A percentile compares a stretch with the other conserved stretches of the same genome.
Evolutionary conservation across 73 alveolate species (phyloP).

Genomic region (Halteria grandinella): DNA sequence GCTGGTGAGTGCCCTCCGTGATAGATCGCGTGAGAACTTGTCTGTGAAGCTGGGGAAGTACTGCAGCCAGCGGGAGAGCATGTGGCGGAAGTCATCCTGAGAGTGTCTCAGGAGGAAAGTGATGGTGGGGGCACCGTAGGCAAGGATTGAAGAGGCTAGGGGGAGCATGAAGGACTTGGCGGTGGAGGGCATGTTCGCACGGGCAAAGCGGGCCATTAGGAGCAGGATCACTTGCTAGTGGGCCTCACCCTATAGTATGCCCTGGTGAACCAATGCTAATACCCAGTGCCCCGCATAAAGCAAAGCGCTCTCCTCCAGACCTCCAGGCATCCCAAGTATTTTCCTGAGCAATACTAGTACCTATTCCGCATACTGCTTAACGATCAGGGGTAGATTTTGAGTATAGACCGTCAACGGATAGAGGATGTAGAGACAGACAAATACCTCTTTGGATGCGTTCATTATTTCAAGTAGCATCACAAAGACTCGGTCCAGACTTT

Average conservation of each 20-base stretch:
- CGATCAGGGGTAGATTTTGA: slow-evolving; percentile 7
- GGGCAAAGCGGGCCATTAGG: neutral
- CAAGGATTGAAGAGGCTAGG: slow-evolving; percentile 11
- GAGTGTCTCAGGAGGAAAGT: neutral
- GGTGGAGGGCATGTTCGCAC: slow-evolving; percentile 28
- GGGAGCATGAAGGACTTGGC: slow-evolving; percentile 21
- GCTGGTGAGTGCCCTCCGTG: neutral
- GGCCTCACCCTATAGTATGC: neutral
- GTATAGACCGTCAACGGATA: neutral
- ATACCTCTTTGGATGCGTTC: slow-evolving; percentile 1
- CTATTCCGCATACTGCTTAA: neutral
- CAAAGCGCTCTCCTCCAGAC: slow-evolving; percentile 25
- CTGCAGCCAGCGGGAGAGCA: slow-evolving; percentile 4
- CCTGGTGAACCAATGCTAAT: neutral
- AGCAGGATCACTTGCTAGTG: neutral
- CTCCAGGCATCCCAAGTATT: slow-evolving; percentile 16
- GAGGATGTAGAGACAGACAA: slow-evolving; percentile 3
- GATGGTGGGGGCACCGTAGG: neutral
- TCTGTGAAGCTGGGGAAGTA: slow-evolving; percentile 1
- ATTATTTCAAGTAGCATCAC: slow-evolving; percentile 12
- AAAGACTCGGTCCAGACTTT: neutral
- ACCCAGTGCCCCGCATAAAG: slow-evolving; percentile 29
- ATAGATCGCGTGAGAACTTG: neutral
- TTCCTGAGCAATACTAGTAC: neutral
- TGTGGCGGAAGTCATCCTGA: neutral